phyloP scores from a whole-genome alignment of 805 yeast genomes.

The Saccharomycopsis amapae region DNA sequence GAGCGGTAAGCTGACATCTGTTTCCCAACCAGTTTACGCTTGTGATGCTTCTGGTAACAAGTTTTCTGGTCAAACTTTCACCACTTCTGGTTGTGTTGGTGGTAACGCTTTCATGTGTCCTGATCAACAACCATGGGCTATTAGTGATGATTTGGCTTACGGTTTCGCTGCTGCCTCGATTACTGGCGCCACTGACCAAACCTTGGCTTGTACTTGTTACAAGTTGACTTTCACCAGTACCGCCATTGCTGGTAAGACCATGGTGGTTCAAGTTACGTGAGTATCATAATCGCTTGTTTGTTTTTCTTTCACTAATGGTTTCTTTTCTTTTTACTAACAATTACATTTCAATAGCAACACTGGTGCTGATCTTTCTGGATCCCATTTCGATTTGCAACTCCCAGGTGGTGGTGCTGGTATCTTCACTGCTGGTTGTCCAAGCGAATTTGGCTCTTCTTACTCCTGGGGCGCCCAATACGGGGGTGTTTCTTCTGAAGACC shows the following conservation, averaged over 20 bases:
- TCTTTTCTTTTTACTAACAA: no score
- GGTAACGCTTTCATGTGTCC: conserved; percentile 17
- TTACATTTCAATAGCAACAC: no score
- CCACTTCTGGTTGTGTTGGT: conserved; percentile 16
- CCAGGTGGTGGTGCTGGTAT: conserved; percentile 18
- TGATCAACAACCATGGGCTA: conserved; percentile 16
- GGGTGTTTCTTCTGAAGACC: conserved; percentile 11
- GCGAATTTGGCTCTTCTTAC: conserved; percentile 7
- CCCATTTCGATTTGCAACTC: conserved; percentile 12
- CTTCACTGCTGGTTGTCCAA: conserved; percentile 4
- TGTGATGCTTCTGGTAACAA: conserved; percentile 17
- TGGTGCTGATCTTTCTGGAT: conserved; percentile 7
- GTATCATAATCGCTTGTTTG: no score
- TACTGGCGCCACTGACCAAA: conserved; percentile 3
- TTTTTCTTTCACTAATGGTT: no score
- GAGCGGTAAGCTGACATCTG: conserved; percentile 8
- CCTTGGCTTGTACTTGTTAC: conserved; percentile 11
- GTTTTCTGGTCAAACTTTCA: neutral
- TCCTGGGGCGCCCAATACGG: conserved; percentile 16
- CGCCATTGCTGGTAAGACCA: conserved; percentile 9
- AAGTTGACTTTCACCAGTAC: conserved; percentile 11
- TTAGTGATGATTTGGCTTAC: conserved; percentile 9
- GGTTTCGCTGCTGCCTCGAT: conserved; percentile 12
- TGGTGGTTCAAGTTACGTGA: conserved; percentile 18
- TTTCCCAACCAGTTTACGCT: conserved; percentile 6